A percentile compares a stretch with the other conserved stretches of the same genome.
Conservation (phyloP, 164 flowering plant genomes). For the Macadamia tetraphylla region DNA sequence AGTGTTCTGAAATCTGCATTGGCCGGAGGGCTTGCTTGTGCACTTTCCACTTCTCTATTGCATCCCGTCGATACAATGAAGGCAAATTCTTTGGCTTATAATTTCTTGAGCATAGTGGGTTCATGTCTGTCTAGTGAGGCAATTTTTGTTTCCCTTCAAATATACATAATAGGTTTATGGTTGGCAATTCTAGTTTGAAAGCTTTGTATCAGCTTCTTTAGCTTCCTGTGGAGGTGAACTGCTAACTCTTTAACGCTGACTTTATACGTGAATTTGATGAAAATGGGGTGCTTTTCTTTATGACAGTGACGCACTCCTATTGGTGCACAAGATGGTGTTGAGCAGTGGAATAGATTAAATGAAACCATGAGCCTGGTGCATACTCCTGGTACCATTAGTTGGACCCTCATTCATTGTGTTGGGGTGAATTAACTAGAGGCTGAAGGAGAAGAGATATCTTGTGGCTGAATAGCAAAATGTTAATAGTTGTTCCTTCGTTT, state of each 20-base stretch:
- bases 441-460: not conserved
- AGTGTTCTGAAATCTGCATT: constrained; percentile 89
- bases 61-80: constrained; percentile 90
- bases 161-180: not conserved
- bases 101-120: not conserved
- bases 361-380: not conserved
- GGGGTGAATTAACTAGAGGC: not conserved
- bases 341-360: not conserved
- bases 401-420: not conserved
- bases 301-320: not conserved
- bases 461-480: not conserved
- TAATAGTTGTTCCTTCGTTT: not conserved
- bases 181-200: not conserved
- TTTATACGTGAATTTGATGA: not conserved
- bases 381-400: not conserved
- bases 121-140: not conserved
- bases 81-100: constrained; percentile 31
- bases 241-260: too few species aligned
- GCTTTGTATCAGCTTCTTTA: not conserved
- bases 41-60: constrained; percentile 74
- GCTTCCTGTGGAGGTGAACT: too few species aligned
- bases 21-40: constrained; percentile 96
- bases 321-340: not conserved
- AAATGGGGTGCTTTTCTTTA: not conserved
- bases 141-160: not conserved